Conservation (phyloP, 805 yeast species). For the Saccharomycopsis olivae region DNA sequence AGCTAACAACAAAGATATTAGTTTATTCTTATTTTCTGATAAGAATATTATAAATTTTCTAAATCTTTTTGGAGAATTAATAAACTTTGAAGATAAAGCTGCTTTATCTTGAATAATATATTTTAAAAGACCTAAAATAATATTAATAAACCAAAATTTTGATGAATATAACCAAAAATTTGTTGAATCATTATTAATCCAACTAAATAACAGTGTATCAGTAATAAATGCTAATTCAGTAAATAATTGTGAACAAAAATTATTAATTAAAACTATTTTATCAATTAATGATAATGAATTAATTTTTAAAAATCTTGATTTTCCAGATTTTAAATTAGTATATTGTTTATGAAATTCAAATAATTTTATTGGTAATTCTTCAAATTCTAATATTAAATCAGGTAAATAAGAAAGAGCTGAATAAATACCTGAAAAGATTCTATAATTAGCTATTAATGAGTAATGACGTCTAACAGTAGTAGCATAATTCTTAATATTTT, state of each 20-base stretch:
- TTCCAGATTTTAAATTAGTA: no score
- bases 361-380: neutral
- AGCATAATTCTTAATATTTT: slow-evolving; percentile 4
- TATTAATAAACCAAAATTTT: slow-evolving; percentile 16
- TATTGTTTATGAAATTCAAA: neutral
- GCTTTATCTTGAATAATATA: neutral
- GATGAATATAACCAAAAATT: slow-evolving; percentile 15
- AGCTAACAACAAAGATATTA: slow-evolving; percentile 11
- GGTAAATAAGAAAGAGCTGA: slow-evolving; percentile 13
- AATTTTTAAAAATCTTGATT: neutral
- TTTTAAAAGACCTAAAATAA: slow-evolving; percentile 8
- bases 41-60: neutral
- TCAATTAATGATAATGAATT: slow-evolving; percentile 1
- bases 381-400: slow-evolving; percentile 3
- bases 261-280: slow-evolving; percentile 11
- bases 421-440: slow-evolving; percentile 11
- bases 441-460: slow-evolving; percentile 12
- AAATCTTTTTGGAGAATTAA: neutral
- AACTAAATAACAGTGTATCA: slow-evolving; percentile 8
- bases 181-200: slow-evolving; percentile 5
- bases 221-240: slow-evolving; percentile 18
- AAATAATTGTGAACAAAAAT: slow-evolving; percentile 12
- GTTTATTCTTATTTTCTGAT: slow-evolving; percentile 5
- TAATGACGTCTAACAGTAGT: slow-evolving; percentile 12
- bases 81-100: neutral